phyloP scores from a whole-genome alignment of 495 filamentous ascomycete species.

The Viridothelium virens region DNA sequence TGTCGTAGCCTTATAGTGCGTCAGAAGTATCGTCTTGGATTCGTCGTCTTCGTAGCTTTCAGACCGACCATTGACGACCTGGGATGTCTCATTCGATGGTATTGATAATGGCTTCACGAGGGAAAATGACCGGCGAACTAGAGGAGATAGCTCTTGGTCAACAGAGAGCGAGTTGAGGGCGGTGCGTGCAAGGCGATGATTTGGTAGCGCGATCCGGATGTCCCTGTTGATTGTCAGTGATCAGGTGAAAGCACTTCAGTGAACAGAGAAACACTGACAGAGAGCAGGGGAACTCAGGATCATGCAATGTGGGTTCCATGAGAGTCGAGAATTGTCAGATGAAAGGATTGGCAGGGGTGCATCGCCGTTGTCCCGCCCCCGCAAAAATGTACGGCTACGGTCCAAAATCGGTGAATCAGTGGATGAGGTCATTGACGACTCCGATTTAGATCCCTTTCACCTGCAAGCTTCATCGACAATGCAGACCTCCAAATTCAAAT shows the following conservation, averaged over 20 bases:
- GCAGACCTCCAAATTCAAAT: neutral
- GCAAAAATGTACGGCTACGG: neutral
- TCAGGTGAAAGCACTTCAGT: neutral
- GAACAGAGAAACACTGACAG: slow-evolving; percentile 16
- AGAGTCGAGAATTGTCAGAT: neutral
- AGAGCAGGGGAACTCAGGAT: slow-evolving; percentile 21
- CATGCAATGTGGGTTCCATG: slow-evolving; percentile 42
- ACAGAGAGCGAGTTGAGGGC: slow-evolving; percentile 72
- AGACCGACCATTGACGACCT: slow-evolving; percentile 13
- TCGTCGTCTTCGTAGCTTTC: slow-evolving; percentile 32
- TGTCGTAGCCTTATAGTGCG: slow-evolving; percentile 80
- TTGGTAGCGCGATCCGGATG: slow-evolving; percentile 77
- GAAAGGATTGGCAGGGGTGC: slow-evolving; percentile 3
- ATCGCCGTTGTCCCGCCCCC: neutral
- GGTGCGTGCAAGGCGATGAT: slow-evolving; percentile 64
- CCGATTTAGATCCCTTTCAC: neutral
- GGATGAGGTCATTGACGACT: neutral
- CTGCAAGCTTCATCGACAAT: neutral
- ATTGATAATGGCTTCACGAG: slow-evolving; percentile 34
- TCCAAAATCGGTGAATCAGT: neutral
- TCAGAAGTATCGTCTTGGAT: slow-evolving; percentile 53
- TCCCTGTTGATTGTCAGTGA: slow-evolving; percentile 44
- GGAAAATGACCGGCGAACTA: slow-evolving; percentile 65
- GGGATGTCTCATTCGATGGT: slow-evolving; percentile 17
- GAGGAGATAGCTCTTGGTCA: slow-evolving; percentile 78